Base-by-base conservation (phyloP, 2,329 filamentous ascomycete genomes). In the Drechmeria coniospora region DNA sequence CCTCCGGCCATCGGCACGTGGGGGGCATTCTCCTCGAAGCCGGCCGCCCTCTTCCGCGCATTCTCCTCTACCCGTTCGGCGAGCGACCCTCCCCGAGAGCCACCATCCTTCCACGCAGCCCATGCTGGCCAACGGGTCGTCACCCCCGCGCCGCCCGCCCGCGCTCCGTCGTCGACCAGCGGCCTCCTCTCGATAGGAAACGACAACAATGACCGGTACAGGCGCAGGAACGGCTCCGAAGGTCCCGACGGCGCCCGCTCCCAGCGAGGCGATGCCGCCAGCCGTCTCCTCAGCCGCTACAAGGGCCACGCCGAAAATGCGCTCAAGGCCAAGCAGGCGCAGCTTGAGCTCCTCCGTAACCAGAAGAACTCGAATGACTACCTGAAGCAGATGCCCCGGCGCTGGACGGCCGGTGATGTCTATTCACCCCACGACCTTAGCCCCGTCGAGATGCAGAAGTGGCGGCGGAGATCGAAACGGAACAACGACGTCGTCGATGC, bases 391-490 rank as follows among this genome's bases (percentile, higher is more conserved):
- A 65, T 76, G 53, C 65, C 69, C 20, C 74, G 86, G 26, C 63
- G 66, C 22, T 95, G 79, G 77, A 62, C 64, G 42, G 44, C 59
- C 1, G 90, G 90, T 41, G 86, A 95, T 48, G 66, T 94, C 28
- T 95, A 95, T 56, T 69, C 84, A 33, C 90, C 90, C 19, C 80
- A 86, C 48, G 90, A 98, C 54, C 53, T 98, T 47, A 78, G 72
- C 30, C 65, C 74, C 15, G 57, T 61, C 20, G 86, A 94, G 66
- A 77, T 80, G 72, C 57, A 57, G 46, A 92, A 92, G 62, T 93
- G 79, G 78, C 74, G 67, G 51, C 63, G 57, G 48, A 56, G 56
- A 38, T 53, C 58, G 31, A 67, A 67, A 34, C 69, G 70, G 31
- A 57, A 63, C 22, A 61, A 49, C 29, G 87, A 98, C 51, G 70